Base-by-base conservation (phyloP, 176 grass and related monocot genomes). In the Themeda triandra region DNA sequence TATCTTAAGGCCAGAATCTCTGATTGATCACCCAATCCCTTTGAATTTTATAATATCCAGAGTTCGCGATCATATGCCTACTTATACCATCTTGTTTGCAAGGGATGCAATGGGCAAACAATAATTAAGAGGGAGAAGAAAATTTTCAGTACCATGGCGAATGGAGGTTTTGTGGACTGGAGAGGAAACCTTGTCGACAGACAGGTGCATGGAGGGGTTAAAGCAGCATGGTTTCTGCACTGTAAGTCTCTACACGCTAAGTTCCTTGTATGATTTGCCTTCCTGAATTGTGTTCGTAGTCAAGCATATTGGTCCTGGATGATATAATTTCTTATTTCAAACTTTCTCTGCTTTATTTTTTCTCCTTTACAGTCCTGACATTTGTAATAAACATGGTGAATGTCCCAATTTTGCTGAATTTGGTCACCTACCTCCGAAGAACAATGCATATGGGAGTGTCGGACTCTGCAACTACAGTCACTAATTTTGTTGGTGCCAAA, bases 381-480 rank as follows among this genome's bases (percentile, higher is more conserved):
- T 18, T 83, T 49, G 73, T 75, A 37, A 67, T 45, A 60, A 88
- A 23, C 80, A 56, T 80, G 46, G 90, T 78, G 31, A 78, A 74
- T 60, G 6, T 90, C 25, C 77, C 90, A 28, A 88, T 80, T 63
- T 28, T 82, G 23, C 79, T 90, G 70, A 95, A 92, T 82, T 62
- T 95, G 78, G 88, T 90, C 27, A 84, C 53, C 13, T 95, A 92
- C 62, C 68, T 95, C 58, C 35, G 67, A n/a, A 73, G 75, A 63
- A 88, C 81, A 60, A 92, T 95, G 82, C 87, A 95, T 76, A 92
- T 87, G 82, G 88, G 85, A 31, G 83, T 92, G 19, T 68, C 87
- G 5, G 71, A 75, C 63, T 92, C 90, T 66, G 69, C 85, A 48
- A 95, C 83, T 23, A 90, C 79, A 21, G 66, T 86, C 36, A 88